Percentiles rank a stretch among this genome's conserved stretches.
Conservation (phyloP, 306 rosid genomes). For the Elaeagnus macrophylla region DNA sequence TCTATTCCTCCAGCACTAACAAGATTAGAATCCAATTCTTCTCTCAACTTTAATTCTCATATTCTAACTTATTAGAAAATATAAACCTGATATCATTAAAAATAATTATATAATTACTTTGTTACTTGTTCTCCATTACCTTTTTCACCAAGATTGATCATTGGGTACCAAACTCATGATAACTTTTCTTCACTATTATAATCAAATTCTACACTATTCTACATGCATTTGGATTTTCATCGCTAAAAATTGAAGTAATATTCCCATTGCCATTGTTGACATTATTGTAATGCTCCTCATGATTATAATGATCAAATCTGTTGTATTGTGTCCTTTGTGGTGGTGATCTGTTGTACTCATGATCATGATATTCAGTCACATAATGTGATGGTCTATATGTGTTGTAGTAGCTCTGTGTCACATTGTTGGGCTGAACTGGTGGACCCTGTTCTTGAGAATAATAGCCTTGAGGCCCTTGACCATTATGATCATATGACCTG, state of each 20-base stretch:
- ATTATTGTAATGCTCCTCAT: slow-evolving; percentile 17
- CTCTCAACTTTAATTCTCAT: slow-evolving; percentile 16
- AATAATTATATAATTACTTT: slow-evolving; percentile 10
- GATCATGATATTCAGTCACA: slow-evolving; percentile 38
- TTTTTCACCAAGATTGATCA: slow-evolving; percentile 5
- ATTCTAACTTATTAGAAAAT: neutral
- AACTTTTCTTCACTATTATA: neutral
- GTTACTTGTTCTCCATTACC: slow-evolving; percentile 17
- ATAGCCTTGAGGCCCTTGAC: slow-evolving; percentile 25
- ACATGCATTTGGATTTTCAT: slow-evolving; percentile 95
- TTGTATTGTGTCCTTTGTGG: slow-evolving; percentile 26
- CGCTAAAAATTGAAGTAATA: slow-evolving; percentile 70
- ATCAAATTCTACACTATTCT: slow-evolving; percentile 32
- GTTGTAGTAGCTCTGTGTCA: slow-evolving; percentile 62
- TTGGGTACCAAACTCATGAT: neutral
- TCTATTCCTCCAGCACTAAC: slow-evolving; percentile 30
- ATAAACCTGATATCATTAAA: slow-evolving; percentile 5
- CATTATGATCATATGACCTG: slow-evolving; percentile 19
- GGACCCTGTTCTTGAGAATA: neutral
- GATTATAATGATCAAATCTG: slow-evolving; percentile 31
- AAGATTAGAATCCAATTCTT: slow-evolving; percentile 48
- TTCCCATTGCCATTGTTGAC: slow-evolving; percentile 30
- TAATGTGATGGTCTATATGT: slow-evolving; percentile 47
- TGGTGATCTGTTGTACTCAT: slow-evolving; percentile 44
- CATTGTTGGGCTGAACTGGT: slow-evolving; percentile 21